Percentiles rank a stretch among this genome's conserved stretches.
These are phyloP conservation scores for Moricandia arvensis DNA, from an alignment of 345 rosid genomes.

Conservation along the genomic window DNA sequence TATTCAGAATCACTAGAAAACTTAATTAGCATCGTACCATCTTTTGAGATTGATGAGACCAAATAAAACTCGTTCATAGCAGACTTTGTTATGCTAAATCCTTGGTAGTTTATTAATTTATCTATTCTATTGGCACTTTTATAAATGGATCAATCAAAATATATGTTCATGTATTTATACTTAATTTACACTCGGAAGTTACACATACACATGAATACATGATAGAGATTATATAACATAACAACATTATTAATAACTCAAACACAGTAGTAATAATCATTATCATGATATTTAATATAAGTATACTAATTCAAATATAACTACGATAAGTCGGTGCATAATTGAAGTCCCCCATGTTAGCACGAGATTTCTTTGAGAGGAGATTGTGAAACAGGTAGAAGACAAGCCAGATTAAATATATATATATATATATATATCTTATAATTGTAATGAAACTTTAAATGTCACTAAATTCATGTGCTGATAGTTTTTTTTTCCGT, in stretches of 20 bases:
- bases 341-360: constrained; percentile 33
- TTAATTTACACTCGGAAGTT: not conserved
- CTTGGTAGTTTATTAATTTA: not conserved
- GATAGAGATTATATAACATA: not conserved
- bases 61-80: not conserved
- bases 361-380: constrained; percentile 39
- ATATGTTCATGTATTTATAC: not conserved
- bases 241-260: not conserved
- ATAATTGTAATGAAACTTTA: not conserved
- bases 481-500: not conserved
- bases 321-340: constrained; percentile 29
- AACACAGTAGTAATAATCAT: not conserved
- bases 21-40: not conserved
- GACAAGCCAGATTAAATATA: constrained; percentile 22
- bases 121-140: not conserved
- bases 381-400: constrained; percentile 34
- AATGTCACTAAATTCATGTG: constrained; percentile 32
- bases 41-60: not conserved
- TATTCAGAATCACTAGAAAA: not conserved
- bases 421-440: not conserved
- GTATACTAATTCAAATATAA: not conserved
- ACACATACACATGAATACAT: not conserved
- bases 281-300: not conserved
- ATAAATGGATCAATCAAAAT: not conserved
- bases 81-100: not conserved